phyloP scores from a whole-genome alignment of 2,329 filamentous ascomycete species.

The Orbilia brochopaga region DNA sequence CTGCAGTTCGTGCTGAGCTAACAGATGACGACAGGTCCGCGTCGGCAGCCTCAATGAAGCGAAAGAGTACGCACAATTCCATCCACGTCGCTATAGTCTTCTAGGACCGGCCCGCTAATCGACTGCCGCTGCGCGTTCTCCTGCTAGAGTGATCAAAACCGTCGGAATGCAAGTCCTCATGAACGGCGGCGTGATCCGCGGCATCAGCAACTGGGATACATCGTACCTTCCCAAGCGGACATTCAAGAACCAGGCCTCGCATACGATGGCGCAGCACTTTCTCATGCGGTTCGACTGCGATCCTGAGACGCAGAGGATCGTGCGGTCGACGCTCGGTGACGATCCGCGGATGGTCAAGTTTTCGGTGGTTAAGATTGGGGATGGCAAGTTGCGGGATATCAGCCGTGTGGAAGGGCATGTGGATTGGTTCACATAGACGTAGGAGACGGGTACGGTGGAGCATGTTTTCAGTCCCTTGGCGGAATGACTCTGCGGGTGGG shows the following conservation, averaged over 20 bases:
- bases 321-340: conserved; percentile 76
- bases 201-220: conserved; percentile 92
- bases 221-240: conserved; percentile 83
- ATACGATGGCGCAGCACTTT: conserved; percentile 92
- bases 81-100: conserved; percentile 31
- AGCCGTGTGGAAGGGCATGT: conserved; percentile 65
- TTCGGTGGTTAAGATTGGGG: conserved; percentile 82
- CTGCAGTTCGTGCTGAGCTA: conserved; percentile 23
- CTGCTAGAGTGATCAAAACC: conserved; percentile 78
- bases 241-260: conserved; percentile 79
- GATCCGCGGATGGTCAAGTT: conserved; percentile 91
- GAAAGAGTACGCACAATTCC: conserved; percentile 73
- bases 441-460: too few species aligned
- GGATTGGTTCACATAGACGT: conserved; percentile 59
- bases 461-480: not conserved
- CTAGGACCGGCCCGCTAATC: conserved; percentile 4
- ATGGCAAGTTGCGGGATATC: conserved; percentile 66
- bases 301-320: conserved; percentile 72
- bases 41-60: conserved; percentile 88
- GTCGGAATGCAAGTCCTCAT: conserved; percentile 82
- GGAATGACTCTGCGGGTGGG: not conserved
- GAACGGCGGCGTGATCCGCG: conserved; percentile 85
- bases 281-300: conserved; percentile 93
- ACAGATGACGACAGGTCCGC: conserved; percentile 72
- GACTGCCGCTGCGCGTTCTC: not conserved